Base-by-base conservation (phyloP, 495 filamentous ascomycete species). In the Penicillium pulvis region DNA sequence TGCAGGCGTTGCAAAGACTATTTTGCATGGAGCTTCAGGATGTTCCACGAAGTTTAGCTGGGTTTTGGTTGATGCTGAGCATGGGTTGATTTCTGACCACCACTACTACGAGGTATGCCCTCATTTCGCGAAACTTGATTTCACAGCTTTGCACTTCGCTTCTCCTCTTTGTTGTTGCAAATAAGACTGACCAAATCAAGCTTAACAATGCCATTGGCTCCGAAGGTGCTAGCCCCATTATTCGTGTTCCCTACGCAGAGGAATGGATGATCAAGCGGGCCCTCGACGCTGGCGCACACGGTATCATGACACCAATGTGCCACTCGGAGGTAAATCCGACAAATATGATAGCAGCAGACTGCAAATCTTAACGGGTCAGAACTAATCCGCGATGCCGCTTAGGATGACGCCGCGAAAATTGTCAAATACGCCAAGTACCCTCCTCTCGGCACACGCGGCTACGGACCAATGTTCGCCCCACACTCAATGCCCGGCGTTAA, bases 11-110 rank as follows among this genome's bases (percentile, higher is more conserved):
- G 73, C 70, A 30, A 75, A 71, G 57, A 71, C 73, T 14, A 67
- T 75, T 46, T 61, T 75, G 16, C 73, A 71, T 53, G 67, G 70
- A 14, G 60, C 63, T 31, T 61, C 68, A 7, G 61, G 64, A 12
- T 65, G 65, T 26, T 56, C 68, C 39, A 61, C 60, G 4, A 61
- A 60, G 43, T 76, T 75, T 62, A 71, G 67, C 71, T 93, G 89
- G 89, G 85, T 92, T 5, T 76, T 91, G 64, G 84, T 93, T 33
- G 90, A 93, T 69, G 87, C 83, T 49, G 89, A 92, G 67, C 90
- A 95, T 71, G 91, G 91, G n/a, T 87, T 90, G 59, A 77, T 77
- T 35, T 66, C 68, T 30, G 75, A 77, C 31, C 47, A 57, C 30
- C 56, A 75, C 48, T 75, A 75, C 49, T 75, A 75, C 36, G 72